Percentiles rank a stretch among this genome's conserved stretches.
These are phyloP conservation scores for Macadamia tetraphylla DNA, from an alignment of 164 flowering plant species.

Conservation along the genomic window DNA sequence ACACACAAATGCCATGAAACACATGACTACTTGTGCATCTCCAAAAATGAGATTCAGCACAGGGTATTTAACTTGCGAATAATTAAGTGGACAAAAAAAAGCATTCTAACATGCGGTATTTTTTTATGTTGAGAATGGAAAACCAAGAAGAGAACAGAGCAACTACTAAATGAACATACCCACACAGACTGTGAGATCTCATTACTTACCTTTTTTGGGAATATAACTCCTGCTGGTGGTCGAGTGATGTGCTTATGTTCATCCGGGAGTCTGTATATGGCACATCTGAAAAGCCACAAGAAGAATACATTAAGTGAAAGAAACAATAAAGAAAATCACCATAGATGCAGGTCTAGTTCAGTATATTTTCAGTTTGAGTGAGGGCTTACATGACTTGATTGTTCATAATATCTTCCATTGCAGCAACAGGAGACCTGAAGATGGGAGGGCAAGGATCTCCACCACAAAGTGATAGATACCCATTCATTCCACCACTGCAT, in stretches of 20 bases:
- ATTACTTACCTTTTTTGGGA: conserved; percentile 71
- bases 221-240: conserved; percentile 75
- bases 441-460: conserved; percentile 93
- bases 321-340: neutral
- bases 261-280: conserved; percentile 77
- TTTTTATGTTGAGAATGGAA: neutral
- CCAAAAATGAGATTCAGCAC: no score
- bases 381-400: conserved; percentile 87
- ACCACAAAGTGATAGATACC: conserved; percentile 75
- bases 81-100: no score
- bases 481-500: conserved; percentile 99
- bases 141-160: neutral
- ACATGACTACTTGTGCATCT: no score
- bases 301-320: neutral
- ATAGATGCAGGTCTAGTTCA: neutral
- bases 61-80: no score
- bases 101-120: no score
- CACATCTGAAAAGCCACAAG: conserved; percentile 51
- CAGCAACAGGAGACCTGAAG: conserved; percentile 70
- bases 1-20: no score
- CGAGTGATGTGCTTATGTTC: conserved; percentile 69
- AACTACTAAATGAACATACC: neutral
- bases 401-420: conserved; percentile 76
- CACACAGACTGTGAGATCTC: neutral
- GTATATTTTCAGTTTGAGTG: neutral